Conservation (phyloP, 2,329 filamentous ascomycete species). For the Claviceps cyperi region DNA sequence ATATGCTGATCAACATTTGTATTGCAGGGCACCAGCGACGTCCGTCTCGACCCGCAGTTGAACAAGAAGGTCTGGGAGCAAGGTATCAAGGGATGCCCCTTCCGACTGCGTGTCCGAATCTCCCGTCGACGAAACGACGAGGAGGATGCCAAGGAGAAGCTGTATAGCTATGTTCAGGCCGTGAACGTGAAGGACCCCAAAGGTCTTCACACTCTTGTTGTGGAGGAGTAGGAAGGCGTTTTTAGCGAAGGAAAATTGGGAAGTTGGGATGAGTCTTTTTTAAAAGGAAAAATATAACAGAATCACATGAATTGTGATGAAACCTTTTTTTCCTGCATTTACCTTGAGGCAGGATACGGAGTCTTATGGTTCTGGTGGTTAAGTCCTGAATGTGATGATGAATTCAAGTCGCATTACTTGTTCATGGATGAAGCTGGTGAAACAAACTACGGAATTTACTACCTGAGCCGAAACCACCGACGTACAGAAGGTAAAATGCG, state of each 20-base stretch:
- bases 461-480: neutral
- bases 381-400: constrained; percentile 6
- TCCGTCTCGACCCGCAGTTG: constrained; percentile 94
- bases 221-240: constrained; percentile 48
- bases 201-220: constrained; percentile 85
- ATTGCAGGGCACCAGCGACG: constrained; percentile 77
- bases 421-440: neutral
- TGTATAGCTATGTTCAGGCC: constrained; percentile 99
- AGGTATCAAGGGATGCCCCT: constrained; percentile 97
- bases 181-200: constrained; percentile 99
- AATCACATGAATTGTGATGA: constrained; percentile 18
- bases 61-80: constrained; percentile 99
- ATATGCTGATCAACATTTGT: constrained; percentile 11
- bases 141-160: constrained; percentile 98
- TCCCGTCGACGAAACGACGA: constrained; percentile 99
- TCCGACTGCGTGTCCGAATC: constrained; percentile 94
- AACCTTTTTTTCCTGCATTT: constrained; percentile 9
- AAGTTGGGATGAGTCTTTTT: constrained; percentile 24
- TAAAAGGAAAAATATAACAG: constrained; percentile 17
- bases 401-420: neutral
- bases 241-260: constrained; percentile 13
- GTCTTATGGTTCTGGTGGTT: neutral
- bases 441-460: neutral
- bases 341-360: neutral
- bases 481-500: neutral